These are phyloP conservation scores for Raphanus hybrid DNA, from an alignment of 441 rosid species.

Conservation along the genomic window DNA sequence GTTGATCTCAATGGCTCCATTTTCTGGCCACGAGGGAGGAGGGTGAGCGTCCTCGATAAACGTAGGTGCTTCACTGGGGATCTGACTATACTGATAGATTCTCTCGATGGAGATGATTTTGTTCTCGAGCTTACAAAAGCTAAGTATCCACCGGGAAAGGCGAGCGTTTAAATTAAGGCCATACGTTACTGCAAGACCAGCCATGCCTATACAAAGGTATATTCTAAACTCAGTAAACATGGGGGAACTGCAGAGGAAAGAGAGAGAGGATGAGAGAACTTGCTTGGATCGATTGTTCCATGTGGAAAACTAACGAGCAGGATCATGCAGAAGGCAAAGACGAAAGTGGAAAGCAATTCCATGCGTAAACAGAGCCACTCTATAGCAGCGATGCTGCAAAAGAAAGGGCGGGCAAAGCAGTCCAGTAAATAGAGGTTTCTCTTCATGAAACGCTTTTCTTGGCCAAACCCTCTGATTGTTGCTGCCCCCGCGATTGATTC, in stretches of 20 bases:
- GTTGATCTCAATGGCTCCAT: constrained; percentile 71
- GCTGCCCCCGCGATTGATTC: constrained; percentile 99
- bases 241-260: background rate
- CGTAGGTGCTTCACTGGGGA: constrained; percentile 77
- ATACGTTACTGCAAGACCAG: constrained; percentile 99
- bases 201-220: constrained; percentile 63
- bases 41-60: constrained; percentile 70
- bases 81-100: constrained; percentile 96
- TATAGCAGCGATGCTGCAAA: constrained; percentile 97
- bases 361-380: constrained; percentile 99
- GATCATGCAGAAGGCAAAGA: constrained; percentile 98
- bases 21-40: constrained; percentile 86
- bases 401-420: constrained; percentile 98
- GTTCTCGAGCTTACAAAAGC: constrained; percentile 99
- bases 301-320: constrained; percentile 95
- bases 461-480: constrained; percentile 98
- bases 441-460: constrained; percentile 96
- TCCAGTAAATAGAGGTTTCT: constrained; percentile 98
- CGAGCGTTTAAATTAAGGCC: constrained; percentile 98
- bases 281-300: constrained; percentile 98
- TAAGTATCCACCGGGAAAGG: constrained; percentile 95
- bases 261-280: constrained; percentile 39
- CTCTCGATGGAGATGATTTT: constrained; percentile 97
- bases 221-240: background rate
- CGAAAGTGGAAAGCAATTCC: constrained; percentile 97